A percentile compares a stretch with the other conserved stretches of the same genome.
These are phyloP conservation scores for Fonsecaea multimorphosa DNA, from an alignment of 2,329 filamentous ascomycete genomes.

Conservation along the genomic window DNA sequence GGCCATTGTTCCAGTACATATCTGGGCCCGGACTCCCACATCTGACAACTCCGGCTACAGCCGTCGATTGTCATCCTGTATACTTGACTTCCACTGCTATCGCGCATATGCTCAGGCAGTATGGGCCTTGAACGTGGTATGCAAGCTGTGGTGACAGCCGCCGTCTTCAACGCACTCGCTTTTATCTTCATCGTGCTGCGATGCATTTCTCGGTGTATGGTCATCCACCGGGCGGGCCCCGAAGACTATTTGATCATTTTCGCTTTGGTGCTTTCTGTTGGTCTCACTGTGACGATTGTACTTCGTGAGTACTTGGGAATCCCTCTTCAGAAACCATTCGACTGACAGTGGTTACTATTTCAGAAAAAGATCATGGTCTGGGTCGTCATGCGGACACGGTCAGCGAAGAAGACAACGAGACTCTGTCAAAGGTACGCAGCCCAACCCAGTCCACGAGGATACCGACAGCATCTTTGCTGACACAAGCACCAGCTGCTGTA, in stretches of 20 bases:
- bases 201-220: slow-evolving; percentile 28
- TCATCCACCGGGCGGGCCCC: slow-evolving; percentile 27
- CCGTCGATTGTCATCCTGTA: background rate
- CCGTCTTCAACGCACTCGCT: slow-evolving; percentile 27
- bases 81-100: background rate
- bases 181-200: slow-evolving; percentile 28
- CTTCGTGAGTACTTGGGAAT: slow-evolving; percentile 21
- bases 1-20: background rate
- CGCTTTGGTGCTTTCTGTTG: slow-evolving; percentile 26
- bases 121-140: slow-evolving; percentile 32
- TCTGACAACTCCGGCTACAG: background rate
- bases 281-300: slow-evolving; percentile 25
- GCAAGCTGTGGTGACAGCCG: slow-evolving; percentile 32
- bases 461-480: slow-evolving; percentile 2
- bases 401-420: slow-evolving; percentile 25
- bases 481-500: slow-evolving; percentile 25
- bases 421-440: slow-evolving; percentile 23
- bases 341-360: background rate
- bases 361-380: slow-evolving; percentile 30
- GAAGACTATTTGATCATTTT: slow-evolving; percentile 33
- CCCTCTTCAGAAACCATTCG: background rate
- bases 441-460: too few species aligned
- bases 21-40: background rate
- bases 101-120: background rate
- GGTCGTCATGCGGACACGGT: slow-evolving; percentile 31